A percentile compares a stretch with the other conserved stretches of the same genome.
Evolutionary conservation across 345 rosid genomes (phyloP).

Genomic region (Limnanthes douglasii): DNA sequence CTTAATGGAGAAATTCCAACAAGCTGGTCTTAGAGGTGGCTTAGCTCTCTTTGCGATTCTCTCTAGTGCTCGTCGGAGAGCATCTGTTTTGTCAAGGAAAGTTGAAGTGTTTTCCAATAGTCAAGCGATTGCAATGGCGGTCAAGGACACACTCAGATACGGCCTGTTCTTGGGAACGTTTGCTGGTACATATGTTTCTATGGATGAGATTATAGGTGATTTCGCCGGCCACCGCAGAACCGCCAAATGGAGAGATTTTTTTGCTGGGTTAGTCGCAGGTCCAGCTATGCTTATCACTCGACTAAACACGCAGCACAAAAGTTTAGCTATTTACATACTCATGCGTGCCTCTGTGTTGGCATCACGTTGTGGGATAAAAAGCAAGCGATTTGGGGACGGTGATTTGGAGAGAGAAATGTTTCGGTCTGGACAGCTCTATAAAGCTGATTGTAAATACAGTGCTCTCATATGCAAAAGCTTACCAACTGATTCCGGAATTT

Average conservation of each 20-base stretch:
- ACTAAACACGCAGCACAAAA: slow-evolving; percentile 61
- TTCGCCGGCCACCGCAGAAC: slow-evolving; percentile 81
- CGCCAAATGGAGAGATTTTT: slow-evolving; percentile 71
- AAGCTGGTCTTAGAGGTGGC: no score
- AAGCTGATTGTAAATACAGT: no score
- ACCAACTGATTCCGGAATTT: no score
- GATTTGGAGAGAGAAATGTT: no score
- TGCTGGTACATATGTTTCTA: slow-evolving; percentile 76
- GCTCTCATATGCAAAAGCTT: no score
- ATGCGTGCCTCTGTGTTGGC: slow-evolving; percentile 95
- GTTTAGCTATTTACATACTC: slow-evolving; percentile 78
- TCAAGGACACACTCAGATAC: slow-evolving; percentile 82
- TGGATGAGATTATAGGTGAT: slow-evolving; percentile 61
- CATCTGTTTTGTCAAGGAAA: no score
- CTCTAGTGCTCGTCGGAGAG: no score
- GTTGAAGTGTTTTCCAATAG: slow-evolving; percentile 38
- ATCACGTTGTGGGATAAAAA: slow-evolving; percentile 86
- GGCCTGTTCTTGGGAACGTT: slow-evolving; percentile 86
- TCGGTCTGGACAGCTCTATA: no score
- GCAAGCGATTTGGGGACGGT: slow-evolving; percentile 76
- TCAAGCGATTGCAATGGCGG: slow-evolving; percentile 46
- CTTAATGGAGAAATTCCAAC: no score
- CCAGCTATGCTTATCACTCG: slow-evolving; percentile 95
- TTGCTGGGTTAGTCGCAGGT: slow-evolving; percentile 86
- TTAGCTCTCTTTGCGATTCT: no score